Evolutionary conservation across 78 protist genomes (phyloP).

Genomic region (Dictyostelium discoideum): DNA sequence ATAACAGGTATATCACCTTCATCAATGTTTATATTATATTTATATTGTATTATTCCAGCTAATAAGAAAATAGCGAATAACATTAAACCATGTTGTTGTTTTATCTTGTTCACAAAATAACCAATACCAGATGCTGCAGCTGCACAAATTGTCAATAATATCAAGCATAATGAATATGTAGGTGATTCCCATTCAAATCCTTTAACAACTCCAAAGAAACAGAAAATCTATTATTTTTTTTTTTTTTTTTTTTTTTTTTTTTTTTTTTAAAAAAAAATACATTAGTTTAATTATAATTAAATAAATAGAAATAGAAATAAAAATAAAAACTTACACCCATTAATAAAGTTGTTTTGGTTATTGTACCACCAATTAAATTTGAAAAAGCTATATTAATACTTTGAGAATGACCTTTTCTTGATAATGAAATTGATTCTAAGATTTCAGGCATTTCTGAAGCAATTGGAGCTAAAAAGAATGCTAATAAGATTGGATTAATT

Average conservation of each 20-base stretch:
- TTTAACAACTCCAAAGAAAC: slow-evolving; percentile 71
- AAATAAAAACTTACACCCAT: slow-evolving; percentile 85
- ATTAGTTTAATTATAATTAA: not conserved
- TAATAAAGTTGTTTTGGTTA: slow-evolving; percentile 84
- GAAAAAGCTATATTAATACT: slow-evolving; percentile 84
- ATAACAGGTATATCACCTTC: not conserved
- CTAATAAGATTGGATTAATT: slow-evolving; percentile 72
- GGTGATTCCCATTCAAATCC: slow-evolving; percentile 85
- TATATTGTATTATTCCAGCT: slow-evolving; percentile 71
- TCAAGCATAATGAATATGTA: slow-evolving; percentile 62
- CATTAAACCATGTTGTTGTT: slow-evolving; percentile 56
- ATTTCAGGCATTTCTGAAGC: slow-evolving; percentile 90
- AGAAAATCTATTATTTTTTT: slow-evolving; percentile 72
- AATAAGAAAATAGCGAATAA: slow-evolving; percentile 48
- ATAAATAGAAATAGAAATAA: not conserved
- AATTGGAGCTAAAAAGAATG: slow-evolving; percentile 88
- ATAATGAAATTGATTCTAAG: slow-evolving; percentile 72
- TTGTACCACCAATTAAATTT: slow-evolving; percentile 88
- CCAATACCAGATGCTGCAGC: slow-evolving; percentile 66
- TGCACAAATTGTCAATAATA: slow-evolving; percentile 50
- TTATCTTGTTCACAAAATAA: slow-evolving; percentile 32
- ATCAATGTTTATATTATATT: slow-evolving; percentile 16
- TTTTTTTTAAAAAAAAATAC: no score
- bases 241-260: no score
- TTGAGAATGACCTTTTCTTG: slow-evolving; percentile 83